These are phyloP conservation scores for Cupressus sempervirens DNA, from an alignment of 75 land plant genomes.

Conservation along the genomic window DNA sequence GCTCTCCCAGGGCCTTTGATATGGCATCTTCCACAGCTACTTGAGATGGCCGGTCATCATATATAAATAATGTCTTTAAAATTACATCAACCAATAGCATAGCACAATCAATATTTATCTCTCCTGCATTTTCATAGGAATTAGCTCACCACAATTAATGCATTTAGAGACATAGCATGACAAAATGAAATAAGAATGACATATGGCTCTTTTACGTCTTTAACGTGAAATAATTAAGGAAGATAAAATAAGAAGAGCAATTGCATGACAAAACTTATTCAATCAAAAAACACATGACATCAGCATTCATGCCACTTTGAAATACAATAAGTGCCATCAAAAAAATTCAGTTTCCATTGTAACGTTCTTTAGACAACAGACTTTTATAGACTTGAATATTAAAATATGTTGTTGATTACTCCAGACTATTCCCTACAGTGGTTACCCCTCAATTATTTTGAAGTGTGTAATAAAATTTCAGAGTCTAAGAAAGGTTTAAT, in stretches of 20 bases:
- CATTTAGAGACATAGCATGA: too few species aligned
- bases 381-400: not conserved
- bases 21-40: conserved; percentile 76
- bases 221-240: not conserved
- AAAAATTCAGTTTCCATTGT: not conserved
- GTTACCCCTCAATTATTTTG: not conserved
- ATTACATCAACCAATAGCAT: conserved; percentile 63
- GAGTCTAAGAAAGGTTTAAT: not conserved
- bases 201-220: too few species aligned
- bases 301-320: not conserved
- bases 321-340: not conserved
- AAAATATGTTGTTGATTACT: not conserved
- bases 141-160: not conserved
- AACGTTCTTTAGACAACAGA: not conserved
- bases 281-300: not conserved
- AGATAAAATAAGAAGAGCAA: not conserved
- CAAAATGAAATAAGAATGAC: too few species aligned
- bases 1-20: conserved; percentile 45
- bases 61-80: conserved; percentile 64
- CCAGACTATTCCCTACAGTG: not conserved
- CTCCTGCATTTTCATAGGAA: conserved; percentile 30
- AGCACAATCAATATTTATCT: conserved; percentile 45
- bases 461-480: not conserved
- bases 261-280: not conserved
- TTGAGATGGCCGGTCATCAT: conserved; percentile 83